These are phyloP conservation scores for Pythium aristosporum DNA, from an alignment of 352 stramenopile species.

Conservation along the genomic window DNA sequence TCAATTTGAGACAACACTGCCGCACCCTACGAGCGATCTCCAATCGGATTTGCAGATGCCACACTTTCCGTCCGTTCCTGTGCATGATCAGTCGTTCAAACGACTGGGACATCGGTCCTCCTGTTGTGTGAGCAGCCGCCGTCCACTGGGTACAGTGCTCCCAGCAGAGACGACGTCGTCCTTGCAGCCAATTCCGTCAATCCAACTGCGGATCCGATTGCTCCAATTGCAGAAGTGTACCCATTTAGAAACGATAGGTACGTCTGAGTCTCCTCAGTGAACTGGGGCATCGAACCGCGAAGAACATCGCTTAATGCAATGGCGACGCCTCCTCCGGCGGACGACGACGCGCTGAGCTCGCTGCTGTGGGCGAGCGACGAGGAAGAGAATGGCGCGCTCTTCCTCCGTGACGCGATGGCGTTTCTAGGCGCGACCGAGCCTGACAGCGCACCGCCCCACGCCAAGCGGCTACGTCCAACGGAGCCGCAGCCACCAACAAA, in stretches of 20 bases:
- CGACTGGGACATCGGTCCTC: constrained; percentile 47
- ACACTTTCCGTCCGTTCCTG: too few relatives aligned
- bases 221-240: too few relatives aligned
- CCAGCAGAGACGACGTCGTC: not conserved
- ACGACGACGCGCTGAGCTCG: not conserved
- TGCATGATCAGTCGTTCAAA: constrained; percentile 30
- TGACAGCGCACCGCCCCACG: not conserved
- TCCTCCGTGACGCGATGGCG: not conserved
- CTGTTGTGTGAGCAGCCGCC: constrained; percentile 24
- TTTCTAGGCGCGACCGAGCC: not conserved
- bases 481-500: not conserved
- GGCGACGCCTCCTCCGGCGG: not conserved
- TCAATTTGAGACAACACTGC: too few relatives aligned
- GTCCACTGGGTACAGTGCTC: not conserved
- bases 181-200: not conserved
- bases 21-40: too few relatives aligned
- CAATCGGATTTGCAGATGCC: too few relatives aligned
- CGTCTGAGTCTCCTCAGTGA: not conserved
- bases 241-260: constrained; percentile 8
- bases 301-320: not conserved
- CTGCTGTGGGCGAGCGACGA: not conserved
- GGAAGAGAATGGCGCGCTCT: not conserved
- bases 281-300: not conserved
- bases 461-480: not conserved
- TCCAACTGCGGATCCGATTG: too few relatives aligned